These are phyloP conservation scores for Nematocida ironsii DNA, from an alignment of 371 early-diverging fungal genomes.

Conservation along the genomic window DNA sequence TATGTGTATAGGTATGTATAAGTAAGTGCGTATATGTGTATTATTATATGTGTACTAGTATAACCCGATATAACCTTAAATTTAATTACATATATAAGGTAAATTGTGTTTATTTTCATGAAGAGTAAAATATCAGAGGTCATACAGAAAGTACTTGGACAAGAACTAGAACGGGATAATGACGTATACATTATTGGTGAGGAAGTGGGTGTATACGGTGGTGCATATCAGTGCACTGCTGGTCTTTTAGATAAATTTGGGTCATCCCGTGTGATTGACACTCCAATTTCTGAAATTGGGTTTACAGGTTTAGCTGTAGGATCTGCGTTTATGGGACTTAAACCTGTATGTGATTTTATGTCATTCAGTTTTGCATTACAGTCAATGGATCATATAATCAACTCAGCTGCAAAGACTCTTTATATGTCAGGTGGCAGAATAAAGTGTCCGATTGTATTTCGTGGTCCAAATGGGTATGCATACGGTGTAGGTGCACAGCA, in stretches of 20 bases:
- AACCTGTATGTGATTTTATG: slow-evolving; percentile 99
- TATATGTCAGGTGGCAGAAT: slow-evolving; percentile 91
- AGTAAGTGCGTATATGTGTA: too few relatives aligned
- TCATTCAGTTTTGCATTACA: slow-evolving; percentile 99
- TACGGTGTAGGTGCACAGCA: slow-evolving; percentile 98
- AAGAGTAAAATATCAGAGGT: slow-evolving; percentile 74
- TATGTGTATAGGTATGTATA: too few relatives aligned
- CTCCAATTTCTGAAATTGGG: slow-evolving; percentile 97
- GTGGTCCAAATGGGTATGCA: slow-evolving; percentile 97
- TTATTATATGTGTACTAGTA: too few relatives aligned
- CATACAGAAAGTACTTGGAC: slow-evolving; percentile 90
- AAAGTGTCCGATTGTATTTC: slow-evolving; percentile 92
- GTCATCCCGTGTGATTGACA: slow-evolving; percentile 89
- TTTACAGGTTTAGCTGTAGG: slow-evolving; percentile 97
- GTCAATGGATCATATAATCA: slow-evolving; percentile 98
- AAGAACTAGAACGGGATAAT: slow-evolving; percentile 87
- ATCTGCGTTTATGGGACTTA: slow-evolving; percentile 85
- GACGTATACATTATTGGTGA: slow-evolving; percentile 90
- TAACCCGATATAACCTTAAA: too few relatives aligned
- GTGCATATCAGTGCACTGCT: slow-evolving; percentile 95
- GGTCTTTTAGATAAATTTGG: slow-evolving; percentile 94
- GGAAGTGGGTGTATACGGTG: slow-evolving; percentile 94
- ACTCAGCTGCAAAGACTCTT: slow-evolving; percentile 93
- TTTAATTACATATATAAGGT: background rate
- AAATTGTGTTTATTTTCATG: slow-evolving; percentile 3